These are phyloP conservation scores for Fusarium liriodendri DNA, from an alignment of 2,329 filamentous ascomycete species.

Conservation along the genomic window DNA sequence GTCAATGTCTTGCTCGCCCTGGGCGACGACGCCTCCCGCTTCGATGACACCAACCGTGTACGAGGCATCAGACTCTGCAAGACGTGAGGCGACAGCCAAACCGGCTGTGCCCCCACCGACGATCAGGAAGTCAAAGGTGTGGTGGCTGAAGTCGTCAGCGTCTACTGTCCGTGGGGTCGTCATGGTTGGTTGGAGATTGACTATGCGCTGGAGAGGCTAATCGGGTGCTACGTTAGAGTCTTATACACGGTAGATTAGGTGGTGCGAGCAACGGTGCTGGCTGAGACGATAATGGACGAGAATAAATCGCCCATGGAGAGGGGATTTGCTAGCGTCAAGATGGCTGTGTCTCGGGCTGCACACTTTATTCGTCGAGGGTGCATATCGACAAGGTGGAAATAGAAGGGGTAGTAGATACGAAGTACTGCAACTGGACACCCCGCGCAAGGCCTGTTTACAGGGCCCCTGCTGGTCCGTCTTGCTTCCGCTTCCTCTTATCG, in stretches of 20 bases:
- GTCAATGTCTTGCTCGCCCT: slow-evolving; percentile 49
- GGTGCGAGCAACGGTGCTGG: background rate
- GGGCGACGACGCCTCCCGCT: slow-evolving; percentile 39
- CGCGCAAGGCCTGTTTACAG: background rate
- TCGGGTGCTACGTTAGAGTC: background rate
- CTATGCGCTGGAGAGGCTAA: background rate
- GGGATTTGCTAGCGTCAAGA: background rate
- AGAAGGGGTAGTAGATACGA: background rate
- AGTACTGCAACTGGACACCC: background rate
- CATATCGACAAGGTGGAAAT: background rate
- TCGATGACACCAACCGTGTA: slow-evolving; percentile 48
- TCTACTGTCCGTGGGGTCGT: background rate
- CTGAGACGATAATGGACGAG: slow-evolving; percentile 6
- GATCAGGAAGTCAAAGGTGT: slow-evolving; percentile 53
- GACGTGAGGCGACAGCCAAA: slow-evolving; percentile 59
- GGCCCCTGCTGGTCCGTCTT: background rate
- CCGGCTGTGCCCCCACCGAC: slow-evolving; percentile 67
- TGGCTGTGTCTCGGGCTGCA: background rate
- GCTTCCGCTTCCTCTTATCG: background rate
- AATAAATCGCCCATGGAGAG: background rate
- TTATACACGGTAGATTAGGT: slow-evolving; percentile 6
- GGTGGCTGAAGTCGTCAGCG: slow-evolving; percentile 39
- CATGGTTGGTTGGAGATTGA: slow-evolving; percentile 15
- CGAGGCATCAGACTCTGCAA: slow-evolving; percentile 54
- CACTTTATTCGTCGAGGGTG: background rate